These are phyloP conservation scores for Annulohypoxylon stygium DNA, from an alignment of 495 filamentous ascomycete species.

Conservation along the genomic window DNA sequence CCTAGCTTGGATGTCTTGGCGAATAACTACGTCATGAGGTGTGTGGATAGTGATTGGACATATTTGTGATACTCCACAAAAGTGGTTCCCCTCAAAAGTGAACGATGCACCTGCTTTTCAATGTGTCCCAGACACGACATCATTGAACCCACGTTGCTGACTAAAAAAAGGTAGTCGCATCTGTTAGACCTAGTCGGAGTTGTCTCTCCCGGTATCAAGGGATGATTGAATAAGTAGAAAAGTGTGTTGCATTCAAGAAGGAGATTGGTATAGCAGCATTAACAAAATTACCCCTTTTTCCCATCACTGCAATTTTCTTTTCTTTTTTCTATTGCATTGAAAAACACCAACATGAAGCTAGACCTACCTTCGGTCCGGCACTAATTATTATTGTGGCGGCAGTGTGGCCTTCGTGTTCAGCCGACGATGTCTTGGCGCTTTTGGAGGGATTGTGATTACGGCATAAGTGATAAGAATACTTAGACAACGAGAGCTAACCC, in stretches of 20 bases:
- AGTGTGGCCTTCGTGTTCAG: constrained; percentile 42
- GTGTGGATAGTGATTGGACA: constrained; percentile 43
- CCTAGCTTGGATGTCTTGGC: constrained; percentile 43
- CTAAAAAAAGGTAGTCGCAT: constrained; percentile 22
- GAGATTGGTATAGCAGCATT: constrained; percentile 7
- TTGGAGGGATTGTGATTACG: constrained; percentile 32
- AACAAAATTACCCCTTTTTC: constrained; percentile 15
- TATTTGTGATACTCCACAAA: constrained; percentile 39
- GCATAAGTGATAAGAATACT: constrained; percentile 43
- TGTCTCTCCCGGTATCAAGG: constrained; percentile 48
- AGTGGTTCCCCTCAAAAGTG: constrained; percentile 35
- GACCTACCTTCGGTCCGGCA: constrained; percentile 38
- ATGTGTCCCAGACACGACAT: constrained; percentile 45
- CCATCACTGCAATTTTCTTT: constrained; percentile 4
- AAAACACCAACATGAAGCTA: constrained; percentile 18
- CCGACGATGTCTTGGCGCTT: constrained; percentile 43
- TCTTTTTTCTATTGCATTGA: constrained; percentile 17
- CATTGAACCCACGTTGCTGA: constrained; percentile 39
- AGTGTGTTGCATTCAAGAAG: constrained; percentile 18
- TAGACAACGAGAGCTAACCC: constrained; percentile 10
- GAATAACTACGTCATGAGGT: constrained; percentile 46
- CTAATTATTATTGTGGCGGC: constrained; percentile 37
- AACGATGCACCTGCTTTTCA: constrained; percentile 33
- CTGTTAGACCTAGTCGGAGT: constrained; percentile 26
- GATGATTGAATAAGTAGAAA: constrained; percentile 45